Evolutionary conservation across 177 flowering plant genomes (phyloP).

Genomic region (Telopea speciosissima): DNA sequence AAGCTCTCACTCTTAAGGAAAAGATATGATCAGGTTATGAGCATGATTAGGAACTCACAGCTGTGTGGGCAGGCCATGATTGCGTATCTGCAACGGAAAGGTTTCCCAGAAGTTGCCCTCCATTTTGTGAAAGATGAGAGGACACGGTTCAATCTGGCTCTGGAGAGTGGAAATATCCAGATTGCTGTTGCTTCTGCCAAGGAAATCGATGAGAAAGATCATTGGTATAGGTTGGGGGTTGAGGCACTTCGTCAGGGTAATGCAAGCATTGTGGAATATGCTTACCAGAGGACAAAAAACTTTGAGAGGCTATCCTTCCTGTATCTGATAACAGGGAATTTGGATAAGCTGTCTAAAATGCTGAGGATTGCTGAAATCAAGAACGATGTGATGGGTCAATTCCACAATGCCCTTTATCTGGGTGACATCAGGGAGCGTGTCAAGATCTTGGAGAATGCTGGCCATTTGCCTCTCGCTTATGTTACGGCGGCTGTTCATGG

Average conservation of each 20-base stretch:
- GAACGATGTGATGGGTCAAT: conserved; percentile 81
- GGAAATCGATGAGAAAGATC: conserved; percentile 74
- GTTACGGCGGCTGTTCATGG: conserved; percentile 69
- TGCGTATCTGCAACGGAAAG: conserved; percentile 84
- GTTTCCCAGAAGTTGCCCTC: conserved; percentile 86
- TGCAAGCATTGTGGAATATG: conserved; percentile 77
- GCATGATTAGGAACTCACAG: conserved; percentile 75
- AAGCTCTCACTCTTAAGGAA: conserved; percentile 68
- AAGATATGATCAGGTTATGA: conserved; percentile 77
- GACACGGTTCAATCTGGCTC: conserved; percentile 72
- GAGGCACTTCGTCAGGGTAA: conserved; percentile 91
- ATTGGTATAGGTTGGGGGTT: conserved; percentile 76
- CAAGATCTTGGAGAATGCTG: conserved; percentile 64
- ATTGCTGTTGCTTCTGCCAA: conserved; percentile 82
- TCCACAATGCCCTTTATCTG: conserved; percentile 72
- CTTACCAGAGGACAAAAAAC: conserved; percentile 80
- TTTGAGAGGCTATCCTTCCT: conserved; percentile 81
- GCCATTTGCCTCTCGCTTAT: conserved; percentile 82
- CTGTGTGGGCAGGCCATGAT: conserved; percentile 86
- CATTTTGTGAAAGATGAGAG: conserved; percentile 82
- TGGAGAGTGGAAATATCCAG: conserved; percentile 82
- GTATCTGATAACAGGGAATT: conserved; percentile 72
- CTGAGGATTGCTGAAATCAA: conserved; percentile 73
- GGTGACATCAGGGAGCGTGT: conserved; percentile 76
- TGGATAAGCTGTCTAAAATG: conserved; percentile 73